Conservation (phyloP, 495 filamentous ascomycete genomes). For the Penicillium argentinense region DNA sequence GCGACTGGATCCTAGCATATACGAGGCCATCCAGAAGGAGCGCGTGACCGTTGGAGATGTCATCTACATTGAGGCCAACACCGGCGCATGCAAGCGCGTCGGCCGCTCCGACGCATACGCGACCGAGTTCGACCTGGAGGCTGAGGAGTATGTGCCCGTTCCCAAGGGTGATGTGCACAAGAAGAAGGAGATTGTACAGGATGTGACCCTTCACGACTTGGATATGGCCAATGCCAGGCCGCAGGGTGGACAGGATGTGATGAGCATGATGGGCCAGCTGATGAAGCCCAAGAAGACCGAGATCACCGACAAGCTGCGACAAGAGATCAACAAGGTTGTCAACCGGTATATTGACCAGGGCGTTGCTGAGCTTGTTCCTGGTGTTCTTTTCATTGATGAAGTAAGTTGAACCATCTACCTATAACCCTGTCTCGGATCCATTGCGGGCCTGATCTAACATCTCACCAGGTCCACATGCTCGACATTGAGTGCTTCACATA, state of each 20-base stretch:
- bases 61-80: constrained; percentile 98
- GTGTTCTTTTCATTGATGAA: constrained; percentile 98
- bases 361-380: constrained; percentile 95
- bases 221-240: constrained; percentile 95
- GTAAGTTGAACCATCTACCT: constrained; percentile 46
- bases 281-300: constrained; percentile 99
- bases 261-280: constrained; percentile 99
- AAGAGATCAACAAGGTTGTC: constrained; percentile 98
- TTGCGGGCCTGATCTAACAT: not conserved
- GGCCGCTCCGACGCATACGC: constrained; percentile 94
- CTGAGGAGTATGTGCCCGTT: constrained; percentile 97
- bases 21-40: constrained; percentile 98
- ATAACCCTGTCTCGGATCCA: not conserved
- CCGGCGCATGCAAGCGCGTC: constrained; percentile 93
- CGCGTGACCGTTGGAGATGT: constrained; percentile 93
- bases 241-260: constrained; percentile 95
- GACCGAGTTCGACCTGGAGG: constrained; percentile 97
- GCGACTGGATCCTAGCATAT: constrained; percentile 92
- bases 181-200: constrained; percentile 99
- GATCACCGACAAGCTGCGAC: constrained; percentile 92
- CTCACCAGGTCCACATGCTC: constrained; percentile 86
- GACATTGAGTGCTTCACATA: constrained; percentile 99
- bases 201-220: constrained; percentile 93
- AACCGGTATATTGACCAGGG: constrained; percentile 98
- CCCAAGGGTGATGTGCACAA: constrained; percentile 99